Base-by-base conservation (phyloP, 257 asterid genomes). In the Striga asiatica region DNA sequence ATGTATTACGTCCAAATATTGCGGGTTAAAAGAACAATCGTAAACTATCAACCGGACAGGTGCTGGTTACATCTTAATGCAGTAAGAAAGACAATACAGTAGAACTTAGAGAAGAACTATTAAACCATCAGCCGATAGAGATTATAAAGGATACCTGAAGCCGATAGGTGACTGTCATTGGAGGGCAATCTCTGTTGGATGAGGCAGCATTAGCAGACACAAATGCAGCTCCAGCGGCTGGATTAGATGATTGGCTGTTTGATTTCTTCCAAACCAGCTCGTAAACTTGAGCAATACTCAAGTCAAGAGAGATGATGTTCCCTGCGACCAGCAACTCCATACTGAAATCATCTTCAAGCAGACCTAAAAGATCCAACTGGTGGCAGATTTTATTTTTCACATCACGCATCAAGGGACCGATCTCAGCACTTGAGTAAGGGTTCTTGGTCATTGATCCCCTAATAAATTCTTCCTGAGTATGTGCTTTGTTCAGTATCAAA, bases 391-490 rank as follows among this genome's bases (percentile, higher is more conserved):
- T 92, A 73, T 92, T 92, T 81, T 88, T 92, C 43, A 92, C 99
- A 78, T 92, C 99, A 71, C 99, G 97, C 99, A 92, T 88, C 70
- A 92, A 78, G 25, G 99, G 99, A 64, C 99, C 99, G 74, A 92
- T 74, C 78, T 92, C 99, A 66, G 81, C 74, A 75, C 95, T 88
- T 6, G 99, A 88, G 74, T 92, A 92, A 68, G 99, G 99, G 78
- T 88, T 92, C 72, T 92, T 92, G 53, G 94, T 92, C 99, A 92
- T 92, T 47, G 99, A 88, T 62, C 99, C 99, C 80, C 99, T 81
- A 55, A 92, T 92, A 74, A 92, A 92, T 65, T 92, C 99, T 74
- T 92, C 99, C 73, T 92, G 99, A 1, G 99, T 84, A 59, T 88
- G 99, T 53, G 88, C 95, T 77, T 88, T 92, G 84, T 92, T 92